Evolutionary conservation across 2,329 filamentous ascomycete genomes (phyloP), one percentile per base, ranked within the genome.

Genomic region (Rhynchosporium secalis): DNA sequence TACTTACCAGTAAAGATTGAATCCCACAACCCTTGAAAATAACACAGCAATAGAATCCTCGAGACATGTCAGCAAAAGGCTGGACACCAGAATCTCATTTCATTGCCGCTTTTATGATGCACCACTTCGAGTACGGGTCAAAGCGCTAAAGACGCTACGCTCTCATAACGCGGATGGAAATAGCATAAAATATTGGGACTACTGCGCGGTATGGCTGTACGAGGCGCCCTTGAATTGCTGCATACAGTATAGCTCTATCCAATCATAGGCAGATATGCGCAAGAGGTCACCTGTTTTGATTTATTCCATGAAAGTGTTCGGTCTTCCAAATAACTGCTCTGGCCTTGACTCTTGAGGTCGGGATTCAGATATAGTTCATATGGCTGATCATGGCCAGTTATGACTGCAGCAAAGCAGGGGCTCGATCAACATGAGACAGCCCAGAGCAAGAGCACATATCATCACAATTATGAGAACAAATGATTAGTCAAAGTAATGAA

Each of bases 361-460:
- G 9, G 33, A 28, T 41, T 40, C 20, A 40, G 40, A 60, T 63
- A 60, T 33, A 56, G 28, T 60, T 60, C 49, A 31, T 48, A 43
- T n/a, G 41, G 45, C 6, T 52, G 52, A 38, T 20, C 46, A 48
- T 57, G 40, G 58, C 40, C 31, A 55, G 55, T 46, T 55, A 48
- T 40, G 48, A 55, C 45, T 3, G 46, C 36, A 54, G 13, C 51
- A 26, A 41, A 43, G 47, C 52, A 47, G 41, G 60, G 40, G 55
- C 33, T 38, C 52, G 52, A 52, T 57, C 33, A 62, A 49, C 38
- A 51, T 46, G 58, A 61, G 61, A 62, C 56, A 65, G n/a, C 51
- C 40, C 33, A 54, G 4, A 54, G 51, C 51, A 40, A 54, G 33
- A 41, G 33, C 26, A 40, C 36, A 28, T 20, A 41, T 13, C 31